Conservation (phyloP, 208 protist species). For the Angomonas desouzai region DNA sequence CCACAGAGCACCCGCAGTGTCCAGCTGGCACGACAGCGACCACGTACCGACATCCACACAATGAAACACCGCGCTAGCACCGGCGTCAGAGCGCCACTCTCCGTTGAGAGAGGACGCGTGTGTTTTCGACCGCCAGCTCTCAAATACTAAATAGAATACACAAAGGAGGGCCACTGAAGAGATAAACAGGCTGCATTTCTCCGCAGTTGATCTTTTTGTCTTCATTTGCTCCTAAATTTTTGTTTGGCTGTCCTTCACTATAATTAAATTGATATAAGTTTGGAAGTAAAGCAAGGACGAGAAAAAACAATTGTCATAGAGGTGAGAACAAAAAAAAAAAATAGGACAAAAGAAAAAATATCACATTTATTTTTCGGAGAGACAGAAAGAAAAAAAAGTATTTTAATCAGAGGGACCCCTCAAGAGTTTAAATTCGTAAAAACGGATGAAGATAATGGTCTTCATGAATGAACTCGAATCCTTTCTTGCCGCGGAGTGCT, state of each 20-base stretch:
- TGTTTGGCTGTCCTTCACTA: background rate
- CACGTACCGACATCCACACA: background rate
- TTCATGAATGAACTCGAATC: constrained; percentile 76
- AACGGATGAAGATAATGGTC: constrained; percentile 65
- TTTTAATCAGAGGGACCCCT: background rate
- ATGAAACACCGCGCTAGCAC: background rate
- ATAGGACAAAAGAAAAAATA: background rate
- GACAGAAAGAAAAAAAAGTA: constrained; percentile 2
- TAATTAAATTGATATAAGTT: constrained; percentile 4
- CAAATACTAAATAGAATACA: constrained; percentile 4
- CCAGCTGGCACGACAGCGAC: background rate
- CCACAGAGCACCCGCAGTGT: background rate
- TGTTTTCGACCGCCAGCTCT: background rate
- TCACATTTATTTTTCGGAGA: background rate
- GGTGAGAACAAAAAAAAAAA: constrained; percentile 14
- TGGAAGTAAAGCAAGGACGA: constrained; percentile 4
- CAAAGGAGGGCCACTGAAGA: background rate
- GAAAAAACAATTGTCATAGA: constrained; percentile 6
- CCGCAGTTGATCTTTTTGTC: constrained; percentile 2
- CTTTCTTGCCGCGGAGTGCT: constrained; percentile 57
- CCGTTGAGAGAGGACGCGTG: background rate
- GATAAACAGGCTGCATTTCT: background rate
- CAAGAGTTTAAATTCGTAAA: constrained; percentile 57
- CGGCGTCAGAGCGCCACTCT: background rate
- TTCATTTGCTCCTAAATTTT: constrained; percentile 5